Evolutionary conservation across 352 stramenopile species (phyloP).

Genomic region (Phytophthora agathidicida): DNA sequence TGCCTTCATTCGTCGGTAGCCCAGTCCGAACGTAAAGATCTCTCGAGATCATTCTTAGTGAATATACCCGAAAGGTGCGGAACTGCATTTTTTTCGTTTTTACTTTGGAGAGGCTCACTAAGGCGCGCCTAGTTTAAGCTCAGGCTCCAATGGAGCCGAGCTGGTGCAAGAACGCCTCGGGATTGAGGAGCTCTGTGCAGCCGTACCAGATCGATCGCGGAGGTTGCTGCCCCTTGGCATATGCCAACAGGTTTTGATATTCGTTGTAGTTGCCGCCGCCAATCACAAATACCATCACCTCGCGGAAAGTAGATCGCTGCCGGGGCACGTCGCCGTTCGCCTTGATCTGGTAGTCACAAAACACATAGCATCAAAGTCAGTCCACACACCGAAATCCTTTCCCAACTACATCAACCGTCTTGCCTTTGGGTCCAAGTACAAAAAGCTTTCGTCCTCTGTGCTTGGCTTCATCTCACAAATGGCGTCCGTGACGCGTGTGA

Average conservation of each 20-base stretch:
- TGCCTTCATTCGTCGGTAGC: too few species aligned
- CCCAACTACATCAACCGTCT: too few species aligned
- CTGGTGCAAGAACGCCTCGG: constrained; percentile 90
- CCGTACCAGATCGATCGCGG: constrained; percentile 87
- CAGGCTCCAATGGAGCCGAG: constrained; percentile 73
- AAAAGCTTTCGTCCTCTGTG: constrained; percentile 83
- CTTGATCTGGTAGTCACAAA: constrained; percentile 58
- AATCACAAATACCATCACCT: constrained; percentile 91
- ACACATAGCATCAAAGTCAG: not conserved
- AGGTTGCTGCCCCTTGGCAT: constrained; percentile 71
- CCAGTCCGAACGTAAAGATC: too few species aligned
- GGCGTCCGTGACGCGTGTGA: constrained; percentile 80
- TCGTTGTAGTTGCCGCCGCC: constrained; percentile 89
- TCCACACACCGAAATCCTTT: not conserved
- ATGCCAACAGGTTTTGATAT: constrained; percentile 88
- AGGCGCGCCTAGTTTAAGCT: too few species aligned
- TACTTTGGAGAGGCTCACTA: too few species aligned
- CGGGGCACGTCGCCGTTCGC: constrained; percentile 68
- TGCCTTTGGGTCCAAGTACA: constrained; percentile 89
- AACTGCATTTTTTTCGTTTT: constrained; percentile 1
- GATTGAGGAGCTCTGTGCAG: constrained; percentile 89
- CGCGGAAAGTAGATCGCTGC: constrained; percentile 79
- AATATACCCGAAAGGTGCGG: too few species aligned
- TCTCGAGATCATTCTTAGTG: too few species aligned
- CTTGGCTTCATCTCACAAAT: constrained; percentile 84